Base-by-base conservation (phyloP, 805 yeast genomes). In the Pichia thaimueangensis region DNA sequence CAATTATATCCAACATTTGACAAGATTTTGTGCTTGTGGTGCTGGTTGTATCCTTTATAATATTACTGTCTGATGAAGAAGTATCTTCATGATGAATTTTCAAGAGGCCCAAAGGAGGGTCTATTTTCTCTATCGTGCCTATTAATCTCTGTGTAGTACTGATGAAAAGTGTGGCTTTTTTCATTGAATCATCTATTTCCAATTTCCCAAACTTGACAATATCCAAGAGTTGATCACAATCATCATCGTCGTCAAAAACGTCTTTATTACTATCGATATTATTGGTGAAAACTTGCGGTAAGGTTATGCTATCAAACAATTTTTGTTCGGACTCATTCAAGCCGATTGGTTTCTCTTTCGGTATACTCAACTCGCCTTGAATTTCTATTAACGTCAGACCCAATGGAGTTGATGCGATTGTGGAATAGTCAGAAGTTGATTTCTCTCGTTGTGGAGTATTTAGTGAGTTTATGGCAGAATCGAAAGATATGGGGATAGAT, bases 81-180 rank as follows among this genome's bases (percentile, higher is more conserved):
- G n/a, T n/a, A 9, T 42, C 40, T 9, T 7, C 16, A 17, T 50
- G 44, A 1, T 57, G 27, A 11, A 82, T 67, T 50, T 70, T 68
- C 50, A 85, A 50, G 9, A 85, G 63, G 0, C 80, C 93, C 35
- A 84, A 54, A 0, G 94, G 93, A 0, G 78, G 73, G 10, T 75
- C 79, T 11, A 85, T 55, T 16, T 73, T 67, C 30, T 74, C 79
- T 3, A 84, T 55, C 2, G 65, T 62, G 0, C 94, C 94, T 19
- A 82, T 48, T 21, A 85, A 60, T 47, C 91, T 65, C 56, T 85
- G 94, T 5, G 85, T 76, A 21, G 73, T 78, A 2, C 89, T 86
- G 9, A 85, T 70, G 46, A 65, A 78, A 39, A 85, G 56, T 0
- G 81, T 76, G 0, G 79, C 86, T 33, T 68, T 70, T 17, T 59